phyloP scores from a whole-genome alignment of 257 asterid species.

The Avicennia marina region DNA sequence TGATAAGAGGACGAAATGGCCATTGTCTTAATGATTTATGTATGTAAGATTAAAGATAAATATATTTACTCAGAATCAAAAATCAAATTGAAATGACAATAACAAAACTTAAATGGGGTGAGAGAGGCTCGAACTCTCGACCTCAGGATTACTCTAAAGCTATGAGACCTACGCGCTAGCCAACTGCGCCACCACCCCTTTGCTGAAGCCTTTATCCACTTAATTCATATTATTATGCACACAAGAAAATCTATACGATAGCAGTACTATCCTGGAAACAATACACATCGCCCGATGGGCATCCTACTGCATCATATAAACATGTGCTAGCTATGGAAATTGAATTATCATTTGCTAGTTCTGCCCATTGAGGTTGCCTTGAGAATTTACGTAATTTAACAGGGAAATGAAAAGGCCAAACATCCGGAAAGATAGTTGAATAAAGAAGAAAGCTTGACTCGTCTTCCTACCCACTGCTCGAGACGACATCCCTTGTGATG shows the following conservation, averaged over 20 bases:
- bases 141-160: constrained; percentile 86
- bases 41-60: too few relatives aligned
- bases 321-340: background rate
- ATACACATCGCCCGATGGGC: too few relatives aligned
- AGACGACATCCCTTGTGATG: constrained; percentile 42
- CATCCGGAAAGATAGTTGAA: background rate
- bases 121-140: constrained; percentile 98
- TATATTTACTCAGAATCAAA: too few relatives aligned
- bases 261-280: too few relatives aligned
- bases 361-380: background rate
- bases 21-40: too few relatives aligned
- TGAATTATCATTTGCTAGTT: background rate
- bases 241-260: too few relatives aligned
- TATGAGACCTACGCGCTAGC: constrained; percentile 99
- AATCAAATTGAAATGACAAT: too few relatives aligned
- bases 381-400: background rate
- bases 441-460: background rate
- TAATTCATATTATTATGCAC: too few relatives aligned
- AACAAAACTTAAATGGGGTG: too few relatives aligned
- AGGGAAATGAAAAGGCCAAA: background rate
- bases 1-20: too few relatives aligned
- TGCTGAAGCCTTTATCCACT: too few relatives aligned
- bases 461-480: constrained; percentile 37
- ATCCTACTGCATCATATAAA: background rate
- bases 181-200: constrained; percentile 99